phyloP scores from a whole-genome alignment of 768 basidiomycete species.

The Amyloporia xantha region DNA sequence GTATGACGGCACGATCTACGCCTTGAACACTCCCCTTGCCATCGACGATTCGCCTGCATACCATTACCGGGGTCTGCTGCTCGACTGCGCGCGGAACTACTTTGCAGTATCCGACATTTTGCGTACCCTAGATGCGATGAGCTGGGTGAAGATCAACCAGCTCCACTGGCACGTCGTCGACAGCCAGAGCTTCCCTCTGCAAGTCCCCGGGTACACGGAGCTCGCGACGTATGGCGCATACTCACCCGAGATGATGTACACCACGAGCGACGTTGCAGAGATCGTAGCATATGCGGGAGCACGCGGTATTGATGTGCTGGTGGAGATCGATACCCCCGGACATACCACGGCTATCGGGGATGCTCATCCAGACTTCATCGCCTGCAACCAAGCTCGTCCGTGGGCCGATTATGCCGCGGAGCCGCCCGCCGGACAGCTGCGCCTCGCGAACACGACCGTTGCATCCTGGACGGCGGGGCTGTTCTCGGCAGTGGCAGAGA shows the following conservation, averaged over 20 bases:
- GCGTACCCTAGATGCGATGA: constrained; percentile 71
- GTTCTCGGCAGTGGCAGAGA: constrained; percentile 23
- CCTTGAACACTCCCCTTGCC: constrained; percentile 46
- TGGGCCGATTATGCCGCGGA: constrained; percentile 34
- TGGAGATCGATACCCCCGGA: constrained; percentile 47
- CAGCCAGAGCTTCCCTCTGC: constrained; percentile 45
- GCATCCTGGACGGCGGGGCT: constrained; percentile 29
- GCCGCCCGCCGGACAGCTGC: constrained; percentile 45
- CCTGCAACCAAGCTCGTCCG: constrained; percentile 31
- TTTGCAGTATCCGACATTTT: constrained; percentile 60
- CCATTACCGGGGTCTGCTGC: constrained; percentile 71
- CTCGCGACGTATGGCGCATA: constrained; percentile 40
- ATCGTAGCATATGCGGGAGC: constrained; percentile 39
- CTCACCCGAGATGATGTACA: constrained; percentile 28
- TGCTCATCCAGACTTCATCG: constrained; percentile 39
- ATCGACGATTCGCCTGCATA: constrained; percentile 63
- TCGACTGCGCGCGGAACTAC: constrained; percentile 77
- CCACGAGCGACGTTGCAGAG: constrained; percentile 29
- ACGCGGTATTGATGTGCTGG: constrained; percentile 45
- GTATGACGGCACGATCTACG: constrained; percentile 40
- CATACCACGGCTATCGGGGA: constrained; percentile 38
- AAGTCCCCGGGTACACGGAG: constrained; percentile 31
- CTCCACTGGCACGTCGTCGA: constrained; percentile 46
- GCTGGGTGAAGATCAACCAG: constrained; percentile 34
- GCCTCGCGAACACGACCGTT: constrained; percentile 29